Evolutionary conservation across 148 eudicot species (phyloP).

Genomic region (Cornus florida): DNA sequence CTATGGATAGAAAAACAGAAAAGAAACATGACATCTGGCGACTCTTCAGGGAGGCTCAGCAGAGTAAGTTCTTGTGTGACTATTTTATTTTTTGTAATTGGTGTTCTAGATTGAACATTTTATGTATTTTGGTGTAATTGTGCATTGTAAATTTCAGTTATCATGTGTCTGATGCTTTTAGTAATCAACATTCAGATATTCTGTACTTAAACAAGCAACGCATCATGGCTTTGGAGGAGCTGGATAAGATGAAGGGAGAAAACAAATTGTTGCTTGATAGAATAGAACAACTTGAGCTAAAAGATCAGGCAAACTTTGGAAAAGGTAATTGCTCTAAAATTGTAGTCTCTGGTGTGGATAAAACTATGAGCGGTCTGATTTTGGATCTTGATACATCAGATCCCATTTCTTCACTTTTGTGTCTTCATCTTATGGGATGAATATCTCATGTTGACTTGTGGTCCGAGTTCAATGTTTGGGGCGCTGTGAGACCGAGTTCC

Average conservation of each 20-base stretch:
- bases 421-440: background rate
- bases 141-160: background rate
- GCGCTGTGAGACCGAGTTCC: background rate
- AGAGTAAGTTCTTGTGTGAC: slow-evolving; percentile 34
- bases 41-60: slow-evolving; percentile 65
- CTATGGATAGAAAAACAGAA: slow-evolving; percentile 26
- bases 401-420: background rate
- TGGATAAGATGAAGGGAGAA: slow-evolving; percentile 44
- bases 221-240: slow-evolving; percentile 48
- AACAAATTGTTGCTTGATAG: slow-evolving; percentile 39
- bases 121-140: background rate
- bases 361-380: background rate
- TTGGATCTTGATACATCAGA: background rate
- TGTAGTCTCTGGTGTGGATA: slow-evolving; percentile 6
- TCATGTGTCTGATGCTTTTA: slow-evolving; percentile 5
- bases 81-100: background rate
- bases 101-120: background rate
- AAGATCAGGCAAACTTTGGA: slow-evolving; percentile 18
- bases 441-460: background rate
- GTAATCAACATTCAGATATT: slow-evolving; percentile 41
- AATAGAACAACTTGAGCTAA: slow-evolving; percentile 42
- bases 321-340: slow-evolving; percentile 28
- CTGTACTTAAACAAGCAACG: slow-evolving; percentile 57
- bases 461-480: background rate
- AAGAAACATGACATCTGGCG: slow-evolving; percentile 45